These are phyloP conservation scores for Canavalia gladiata DNA, from an alignment of 306 rosid species.

Conservation along the genomic window DNA sequence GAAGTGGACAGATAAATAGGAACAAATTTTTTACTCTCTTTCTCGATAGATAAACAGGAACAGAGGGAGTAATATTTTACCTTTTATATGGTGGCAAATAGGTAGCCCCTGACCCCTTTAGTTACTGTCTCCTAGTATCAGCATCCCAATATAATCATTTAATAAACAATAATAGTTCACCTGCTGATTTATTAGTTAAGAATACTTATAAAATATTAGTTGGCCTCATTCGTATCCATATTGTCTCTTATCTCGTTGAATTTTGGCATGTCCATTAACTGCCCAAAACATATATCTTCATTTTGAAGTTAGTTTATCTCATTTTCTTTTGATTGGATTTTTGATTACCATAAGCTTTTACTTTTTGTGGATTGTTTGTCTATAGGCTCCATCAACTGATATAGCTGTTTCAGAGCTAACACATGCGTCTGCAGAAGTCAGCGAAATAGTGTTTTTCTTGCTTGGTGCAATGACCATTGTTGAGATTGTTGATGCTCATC, in stretches of 20 bases:
- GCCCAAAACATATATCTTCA: conserved; percentile 5
- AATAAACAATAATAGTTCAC: not conserved
- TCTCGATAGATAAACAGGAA: no score
- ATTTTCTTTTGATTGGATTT: conserved; percentile 17
- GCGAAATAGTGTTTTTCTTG: conserved; percentile 95
- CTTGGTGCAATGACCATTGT: conserved; percentile 99
- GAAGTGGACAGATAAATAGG: no score
- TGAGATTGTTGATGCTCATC: conserved; percentile 94
- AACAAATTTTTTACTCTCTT: no score
- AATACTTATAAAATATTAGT: not conserved
- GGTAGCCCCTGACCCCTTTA: conserved; percentile 21
- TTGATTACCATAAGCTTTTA: conserved; percentile 6
- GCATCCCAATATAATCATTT: not conserved
- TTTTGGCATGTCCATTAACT: conserved; percentile 27
- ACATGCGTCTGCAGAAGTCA: conserved; percentile 91
- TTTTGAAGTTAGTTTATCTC: conserved; percentile 22
- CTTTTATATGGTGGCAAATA: not conserved
- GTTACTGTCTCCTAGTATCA: conserved; percentile 3
- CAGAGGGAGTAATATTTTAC: not conserved
- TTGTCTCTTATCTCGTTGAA: conserved; percentile 10
- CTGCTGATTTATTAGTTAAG: not conserved
- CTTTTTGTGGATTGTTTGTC: conserved; percentile 41
- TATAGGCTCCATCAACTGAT: conserved; percentile 93
- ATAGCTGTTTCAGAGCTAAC: conserved; percentile 89
- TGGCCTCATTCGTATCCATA: conserved; percentile 13